Percentiles rank a stretch among this genome's conserved stretches.
phyloP scores from a whole-genome alignment of 306 rosid genomes.

The Pterocarpus macrocarpus region DNA sequence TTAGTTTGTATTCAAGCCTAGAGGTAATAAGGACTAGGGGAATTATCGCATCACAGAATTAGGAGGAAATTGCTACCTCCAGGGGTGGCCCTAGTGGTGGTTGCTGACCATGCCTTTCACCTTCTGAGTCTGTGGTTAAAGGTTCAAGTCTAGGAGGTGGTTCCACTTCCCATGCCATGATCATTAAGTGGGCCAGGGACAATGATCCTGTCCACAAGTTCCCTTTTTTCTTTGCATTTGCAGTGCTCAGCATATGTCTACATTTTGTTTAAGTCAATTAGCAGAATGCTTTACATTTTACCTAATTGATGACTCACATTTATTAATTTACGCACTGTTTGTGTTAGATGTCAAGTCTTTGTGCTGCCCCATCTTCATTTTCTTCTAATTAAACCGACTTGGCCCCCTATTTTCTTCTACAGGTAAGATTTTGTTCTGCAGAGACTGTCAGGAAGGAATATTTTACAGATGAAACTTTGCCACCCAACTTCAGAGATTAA shows the following conservation, averaged over 20 bases:
- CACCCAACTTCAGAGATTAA: slow-evolving; percentile 71
- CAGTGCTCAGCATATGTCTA: background rate
- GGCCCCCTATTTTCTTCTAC: slow-evolving; percentile 41
- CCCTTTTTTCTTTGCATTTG: background rate
- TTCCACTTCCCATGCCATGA: background rate
- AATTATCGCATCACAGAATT: background rate
- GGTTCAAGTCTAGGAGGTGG: too few relatives aligned
- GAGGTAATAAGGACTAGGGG: slow-evolving; percentile 3
- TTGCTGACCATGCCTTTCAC: slow-evolving; percentile 1
- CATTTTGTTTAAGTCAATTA: background rate
- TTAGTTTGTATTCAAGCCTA: background rate
- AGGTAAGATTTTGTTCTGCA: slow-evolving; percentile 89
- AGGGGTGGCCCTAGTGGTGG: slow-evolving; percentile 21
- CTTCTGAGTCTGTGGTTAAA: slow-evolving; percentile 27
- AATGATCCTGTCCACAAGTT: background rate
- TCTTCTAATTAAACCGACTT: slow-evolving; percentile 2
- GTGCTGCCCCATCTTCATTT: slow-evolving; percentile 25
- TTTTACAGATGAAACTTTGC: slow-evolving; percentile 74
- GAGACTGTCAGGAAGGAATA: slow-evolving; percentile 79
- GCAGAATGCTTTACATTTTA: too few relatives aligned
- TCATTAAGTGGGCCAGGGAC: background rate
- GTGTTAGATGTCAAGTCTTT: background rate
- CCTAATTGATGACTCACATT: slow-evolving; percentile 22
- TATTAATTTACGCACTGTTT: slow-evolving; percentile 35
- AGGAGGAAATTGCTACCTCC: background rate